phyloP scores from a whole-genome alignment of 768 basidiomycete species.

The Steccherinum ochraceum region DNA sequence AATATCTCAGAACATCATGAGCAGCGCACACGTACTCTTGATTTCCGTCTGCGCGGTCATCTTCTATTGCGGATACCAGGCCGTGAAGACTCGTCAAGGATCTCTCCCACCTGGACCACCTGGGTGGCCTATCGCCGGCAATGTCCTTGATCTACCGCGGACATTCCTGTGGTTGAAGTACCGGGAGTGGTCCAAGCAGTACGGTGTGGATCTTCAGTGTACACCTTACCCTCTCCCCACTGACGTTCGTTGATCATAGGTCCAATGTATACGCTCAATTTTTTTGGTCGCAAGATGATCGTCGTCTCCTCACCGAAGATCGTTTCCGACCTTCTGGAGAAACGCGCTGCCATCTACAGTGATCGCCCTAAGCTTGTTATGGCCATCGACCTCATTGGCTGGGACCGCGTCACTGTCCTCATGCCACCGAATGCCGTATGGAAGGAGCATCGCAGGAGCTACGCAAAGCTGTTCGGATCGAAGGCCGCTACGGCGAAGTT shows the following conservation, averaged over 20 bases:
- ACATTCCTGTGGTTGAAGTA: not conserved
- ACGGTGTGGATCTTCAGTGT: too few relatives aligned
- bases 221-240: too few relatives aligned
- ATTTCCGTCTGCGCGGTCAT: conserved; percentile 50
- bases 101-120: not conserved
- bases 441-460: not conserved
- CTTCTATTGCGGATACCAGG: not conserved
- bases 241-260: too few relatives aligned
- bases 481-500: not conserved
- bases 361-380: not conserved
- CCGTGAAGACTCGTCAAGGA: not conserved
- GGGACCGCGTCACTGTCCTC: not conserved
- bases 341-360: not conserved
- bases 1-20: too few relatives aligned
- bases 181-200: not conserved
- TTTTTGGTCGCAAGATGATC: not conserved
- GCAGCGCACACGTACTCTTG: too few relatives aligned
- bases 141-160: not conserved
- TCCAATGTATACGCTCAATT: not conserved
- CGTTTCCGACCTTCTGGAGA: not conserved
- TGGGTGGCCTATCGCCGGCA: not conserved
- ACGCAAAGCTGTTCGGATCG: not conserved
- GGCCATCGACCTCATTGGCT: not conserved
- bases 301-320: not conserved
- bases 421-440: not conserved